Base-by-base conservation (phyloP, 805 yeast species). In the Candida yuanshanica region DNA sequence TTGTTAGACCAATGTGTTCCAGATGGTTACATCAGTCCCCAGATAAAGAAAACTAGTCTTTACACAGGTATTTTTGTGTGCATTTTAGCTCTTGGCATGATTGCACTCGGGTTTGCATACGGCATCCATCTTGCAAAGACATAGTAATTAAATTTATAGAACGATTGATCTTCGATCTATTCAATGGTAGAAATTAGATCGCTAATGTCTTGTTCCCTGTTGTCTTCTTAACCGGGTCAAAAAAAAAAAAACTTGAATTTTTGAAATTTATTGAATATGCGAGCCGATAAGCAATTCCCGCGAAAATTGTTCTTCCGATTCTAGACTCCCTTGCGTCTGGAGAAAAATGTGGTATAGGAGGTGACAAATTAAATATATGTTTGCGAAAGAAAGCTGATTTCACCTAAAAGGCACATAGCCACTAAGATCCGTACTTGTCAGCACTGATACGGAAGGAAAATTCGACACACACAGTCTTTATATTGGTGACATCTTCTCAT, bases 41-140 rank as follows among this genome's bases (percentile, higher is more conserved):
- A 33, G 5, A 18, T 45, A 21, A 53, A 48, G 39, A 44, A 42
- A 20, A 10, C 52, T 10, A 50, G 60, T 35, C 17, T 55, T 21
- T 17, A 42, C 14, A 50, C 53, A 5, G 61, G 61, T 2, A 16
- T 36, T 2, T 7, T 50, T 1, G 42, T 44, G 21, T 20, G 50
- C 8, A 14, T 54, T 13, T n/a, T 47, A 3, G 33, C 43, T 5
- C 43, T 67, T 17, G 77, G 69, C 0, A 64, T 72, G 49, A 58
- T 72, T 23, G 70, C 70, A 14, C 63, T 71, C 25, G 78, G 77
- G 1, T 59, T 74, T 36, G 75, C 69, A 2, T 43, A 39, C 27
- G 46, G 46, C 5, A 39, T 43, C 7, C 43, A 39, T 20, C 38
- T 22, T 16, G 18, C 18, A 10, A 14, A 14, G 31, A 27, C 31